Evolutionary conservation across 108 stramenopile species (phyloP).

Genomic region (Parmales sp.): DNA sequence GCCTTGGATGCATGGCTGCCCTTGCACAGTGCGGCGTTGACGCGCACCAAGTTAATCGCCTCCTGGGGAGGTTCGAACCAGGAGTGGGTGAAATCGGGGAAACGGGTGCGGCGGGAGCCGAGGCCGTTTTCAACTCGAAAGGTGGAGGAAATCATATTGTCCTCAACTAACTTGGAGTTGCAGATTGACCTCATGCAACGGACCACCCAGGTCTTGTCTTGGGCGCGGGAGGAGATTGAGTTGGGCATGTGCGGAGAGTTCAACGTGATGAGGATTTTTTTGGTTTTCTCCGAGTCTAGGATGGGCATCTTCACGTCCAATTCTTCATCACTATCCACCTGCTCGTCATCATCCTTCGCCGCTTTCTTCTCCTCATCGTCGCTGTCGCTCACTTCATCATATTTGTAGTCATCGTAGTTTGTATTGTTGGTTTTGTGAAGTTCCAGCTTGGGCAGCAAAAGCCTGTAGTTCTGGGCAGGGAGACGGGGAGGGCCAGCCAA

Average conservation of each 20-base stretch:
- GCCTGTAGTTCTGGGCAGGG: not conserved
- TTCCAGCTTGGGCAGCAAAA: conserved; percentile 5
- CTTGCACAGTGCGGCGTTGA: not conserved
- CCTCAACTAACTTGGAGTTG: not conserved
- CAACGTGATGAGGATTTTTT: not conserved
- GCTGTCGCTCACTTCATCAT: not conserved
- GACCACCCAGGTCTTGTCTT: not conserved
- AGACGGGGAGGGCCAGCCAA: not conserved
- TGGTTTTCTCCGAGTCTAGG: not conserved
- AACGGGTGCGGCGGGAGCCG: conserved; percentile 12
- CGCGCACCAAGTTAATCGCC: not conserved
- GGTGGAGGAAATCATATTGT: not conserved
- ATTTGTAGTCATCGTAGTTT: not conserved
- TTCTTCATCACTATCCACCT: not conserved
- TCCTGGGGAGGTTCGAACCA: conserved; percentile 25
- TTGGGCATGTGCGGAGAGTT: not conserved
- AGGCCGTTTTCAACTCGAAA: not conserved
- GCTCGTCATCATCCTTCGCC: not conserved
- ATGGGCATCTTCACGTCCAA: not conserved
- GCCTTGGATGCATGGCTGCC: not conserved
- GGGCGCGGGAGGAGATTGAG: not conserved
- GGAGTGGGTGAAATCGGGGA: conserved; percentile 35
- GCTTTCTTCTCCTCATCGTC: not conserved
- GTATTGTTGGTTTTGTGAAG: not conserved
- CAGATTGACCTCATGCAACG: not conserved